Base-by-base conservation (phyloP, 2,329 filamentous ascomycete species). In the Paecilomyces variotii region DNA sequence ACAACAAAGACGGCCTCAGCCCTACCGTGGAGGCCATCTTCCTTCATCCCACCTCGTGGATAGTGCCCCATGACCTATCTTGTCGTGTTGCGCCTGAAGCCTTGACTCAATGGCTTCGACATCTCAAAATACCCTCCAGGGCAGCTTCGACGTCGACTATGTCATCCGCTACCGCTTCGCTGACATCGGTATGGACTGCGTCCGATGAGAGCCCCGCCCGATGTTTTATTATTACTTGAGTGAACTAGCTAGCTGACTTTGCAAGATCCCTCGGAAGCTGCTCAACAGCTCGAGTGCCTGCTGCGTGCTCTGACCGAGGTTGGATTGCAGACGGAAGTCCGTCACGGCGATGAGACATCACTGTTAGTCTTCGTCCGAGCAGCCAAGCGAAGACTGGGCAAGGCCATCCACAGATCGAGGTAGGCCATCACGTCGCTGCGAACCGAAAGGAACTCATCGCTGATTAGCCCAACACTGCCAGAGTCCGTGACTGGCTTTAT, bases 401-500 rank as follows among this genome's bases (percentile, higher is more conserved):
- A 87, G 63, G 91, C 96, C 65, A 84, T 96, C 56, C 96, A 97
- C 76, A 86, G 90, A 63, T 90, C 89, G 57, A 86, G 86, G 86
- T 86, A 70, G 53, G 71, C 58, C 49, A n/a, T n/a, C 30, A 35
- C 49, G 7, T 25, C 19, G 19, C 19, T 19, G 19, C 26, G 49
- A 4, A 52, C 11, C 7, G 7, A 7, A 27, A 25, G 12, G 49
- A 52, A 52, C 4, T 26, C 39, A 11, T 35, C 9, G 26, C 26
- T 56, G n/a, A 53, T 51, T 9, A 30, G 19, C 19, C 4, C 53
- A 14, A 39, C 35, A 9, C 19, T 12, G n/a, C 4, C 59, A 89
- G 94, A 60, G 88, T 97, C 30, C 89, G 91, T 70, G 94, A 99
- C 75, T 99, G 93, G 91, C 86, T 99, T 35, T 89, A 96, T 73